A percentile compares a stretch with the other conserved stretches of the same genome.
phyloP scores from a whole-genome alignment of 2,329 filamentous ascomycete species.

The Lasiodiplodia theobromae region DNA sequence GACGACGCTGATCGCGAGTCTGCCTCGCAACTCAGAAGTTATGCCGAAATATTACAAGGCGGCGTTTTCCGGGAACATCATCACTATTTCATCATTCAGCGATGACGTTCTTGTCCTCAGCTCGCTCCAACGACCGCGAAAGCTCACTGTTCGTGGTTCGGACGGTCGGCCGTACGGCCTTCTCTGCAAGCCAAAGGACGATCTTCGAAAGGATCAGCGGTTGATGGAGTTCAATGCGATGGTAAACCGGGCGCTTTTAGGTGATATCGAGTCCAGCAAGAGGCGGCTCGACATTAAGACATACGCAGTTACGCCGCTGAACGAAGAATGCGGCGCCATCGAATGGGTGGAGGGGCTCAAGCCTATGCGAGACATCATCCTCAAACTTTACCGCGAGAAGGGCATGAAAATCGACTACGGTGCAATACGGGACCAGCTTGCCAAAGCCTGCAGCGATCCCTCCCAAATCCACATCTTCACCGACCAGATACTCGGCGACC shows the following conservation, averaged over 20 bases:
- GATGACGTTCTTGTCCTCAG: conserved; percentile 91
- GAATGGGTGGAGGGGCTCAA: conserved; percentile 98
- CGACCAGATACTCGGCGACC: conserved; percentile 67
- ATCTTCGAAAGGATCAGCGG: conserved; percentile 94
- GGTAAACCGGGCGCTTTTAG: conserved; percentile 94
- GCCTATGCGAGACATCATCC: conserved; percentile 88
- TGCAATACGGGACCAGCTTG: conserved; percentile 64
- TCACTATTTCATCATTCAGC: conserved; percentile 80
- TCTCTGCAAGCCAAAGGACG: conserved; percentile 97
- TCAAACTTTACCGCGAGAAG: conserved; percentile 77
- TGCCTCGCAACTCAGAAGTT: conserved; percentile 13
- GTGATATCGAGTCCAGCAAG: conserved; percentile 87
- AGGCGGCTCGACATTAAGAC: conserved; percentile 95
- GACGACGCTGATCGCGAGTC: conserved; percentile 77
- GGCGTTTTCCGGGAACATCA: conserved; percentile 84
- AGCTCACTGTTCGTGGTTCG: conserved; percentile 84
- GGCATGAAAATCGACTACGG: conserved; percentile 73
- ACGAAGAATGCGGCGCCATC: conserved; percentile 96
- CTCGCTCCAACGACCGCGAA: conserved; percentile 90
- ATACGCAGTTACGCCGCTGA: conserved; percentile 94
- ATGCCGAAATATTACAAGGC: conserved; percentile 64
- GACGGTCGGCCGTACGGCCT: conserved; percentile 90
- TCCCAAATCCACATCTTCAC: conserved; percentile 73
- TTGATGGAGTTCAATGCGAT: conserved; percentile 99
- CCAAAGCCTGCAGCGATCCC: conserved; percentile 67